phyloP scores from a whole-genome alignment of 2,329 filamentous ascomycete genomes.

The Sarocladium brachiariae region DNA sequence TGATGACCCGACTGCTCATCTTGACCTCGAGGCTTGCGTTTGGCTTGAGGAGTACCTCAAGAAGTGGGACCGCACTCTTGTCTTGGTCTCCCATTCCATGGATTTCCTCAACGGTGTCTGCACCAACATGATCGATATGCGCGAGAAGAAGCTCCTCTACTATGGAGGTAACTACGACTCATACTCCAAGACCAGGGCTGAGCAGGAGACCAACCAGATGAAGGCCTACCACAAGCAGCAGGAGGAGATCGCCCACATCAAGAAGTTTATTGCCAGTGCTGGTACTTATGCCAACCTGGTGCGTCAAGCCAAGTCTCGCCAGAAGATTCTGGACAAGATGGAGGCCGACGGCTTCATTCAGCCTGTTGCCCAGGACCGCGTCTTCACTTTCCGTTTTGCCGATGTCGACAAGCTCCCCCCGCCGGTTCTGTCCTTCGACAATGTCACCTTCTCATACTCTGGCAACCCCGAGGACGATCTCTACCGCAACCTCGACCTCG shows the following conservation, averaged over 20 bases:
- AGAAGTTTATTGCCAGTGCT: slow-evolving; percentile 99
- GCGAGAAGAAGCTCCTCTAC: slow-evolving; percentile 80
- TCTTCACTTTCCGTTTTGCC: slow-evolving; percentile 97
- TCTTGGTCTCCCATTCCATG: slow-evolving; percentile 95
- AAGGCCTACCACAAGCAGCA: slow-evolving; percentile 99
- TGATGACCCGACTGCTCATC: slow-evolving; percentile 96
- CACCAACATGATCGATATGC: slow-evolving; percentile 98
- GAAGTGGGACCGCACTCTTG: slow-evolving; percentile 97
- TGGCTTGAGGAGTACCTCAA: slow-evolving; percentile 99
- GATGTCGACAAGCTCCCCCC: slow-evolving; percentile 99
- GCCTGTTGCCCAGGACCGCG: slow-evolving; percentile 73
- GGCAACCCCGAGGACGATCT: slow-evolving; percentile 83
- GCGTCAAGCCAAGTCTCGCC: slow-evolving; percentile 94
- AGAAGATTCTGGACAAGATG: slow-evolving; percentile 99
- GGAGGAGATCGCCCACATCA: slow-evolving; percentile 98
- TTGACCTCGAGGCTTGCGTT: slow-evolving; percentile 98
- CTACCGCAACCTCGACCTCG: slow-evolving; percentile 93
- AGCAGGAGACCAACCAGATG: slow-evolving; percentile 97
- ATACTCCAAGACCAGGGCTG: slow-evolving; percentile 86
- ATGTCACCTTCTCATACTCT: slow-evolving; percentile 97
- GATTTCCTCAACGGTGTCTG: slow-evolving; percentile 99
- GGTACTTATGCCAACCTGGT: slow-evolving; percentile 99
- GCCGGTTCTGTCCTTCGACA: slow-evolving; percentile 90
- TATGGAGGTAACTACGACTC: slow-evolving; percentile 99
- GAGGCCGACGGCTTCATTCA: slow-evolving; percentile 98